Percentiles rank a stretch among this genome's conserved stretches.
phyloP scores from a whole-genome alignment of 2,329 filamentous ascomycete genomes.

The Talaromyces sp. region DNA sequence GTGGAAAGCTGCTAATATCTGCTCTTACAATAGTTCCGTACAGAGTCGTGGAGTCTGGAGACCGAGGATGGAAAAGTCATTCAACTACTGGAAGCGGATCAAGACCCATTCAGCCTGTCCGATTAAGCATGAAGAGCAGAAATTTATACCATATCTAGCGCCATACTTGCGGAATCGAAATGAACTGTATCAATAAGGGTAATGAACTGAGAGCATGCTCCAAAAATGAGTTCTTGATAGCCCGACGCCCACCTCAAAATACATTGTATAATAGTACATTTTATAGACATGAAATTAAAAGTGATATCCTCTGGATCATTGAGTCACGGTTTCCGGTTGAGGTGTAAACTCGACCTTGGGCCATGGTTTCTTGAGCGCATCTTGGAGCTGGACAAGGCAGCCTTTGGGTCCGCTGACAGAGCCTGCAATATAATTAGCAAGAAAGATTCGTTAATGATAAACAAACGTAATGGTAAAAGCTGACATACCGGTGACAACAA shows the following conservation, averaged over 20 bases:
- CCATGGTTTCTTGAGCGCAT: constrained; percentile 86
- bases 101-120: constrained; percentile 62
- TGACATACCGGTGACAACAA: constrained; percentile 74
- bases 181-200: constrained; percentile 6
- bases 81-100: constrained; percentile 71
- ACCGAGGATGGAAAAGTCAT: constrained; percentile 65
- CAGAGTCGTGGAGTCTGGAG: constrained; percentile 83
- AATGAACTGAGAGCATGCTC: constrained; percentile 10
- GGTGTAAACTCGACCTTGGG: constrained; percentile 46
- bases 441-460: neutral
- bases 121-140: constrained; percentile 35
- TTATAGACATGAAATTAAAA: constrained; percentile 21
- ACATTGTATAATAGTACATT: constrained; percentile 42
- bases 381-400: constrained; percentile 78
- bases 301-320: constrained; percentile 17
- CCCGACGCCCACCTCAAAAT: constrained; percentile 15
- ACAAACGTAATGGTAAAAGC: neutral
- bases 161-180: neutral
- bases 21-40: constrained; percentile 64
- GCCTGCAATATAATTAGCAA: constrained; percentile 40
- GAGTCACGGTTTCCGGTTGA: neutral
- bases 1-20: neutral
- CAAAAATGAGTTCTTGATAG: constrained; percentile 13
- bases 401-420: constrained; percentile 86
- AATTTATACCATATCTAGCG: neutral